Evolutionary conservation across 176 grass and related monocot genomes (phyloP), one percentile per base, ranked within the genome.

Genomic region (Triticum aestivum): DNA sequence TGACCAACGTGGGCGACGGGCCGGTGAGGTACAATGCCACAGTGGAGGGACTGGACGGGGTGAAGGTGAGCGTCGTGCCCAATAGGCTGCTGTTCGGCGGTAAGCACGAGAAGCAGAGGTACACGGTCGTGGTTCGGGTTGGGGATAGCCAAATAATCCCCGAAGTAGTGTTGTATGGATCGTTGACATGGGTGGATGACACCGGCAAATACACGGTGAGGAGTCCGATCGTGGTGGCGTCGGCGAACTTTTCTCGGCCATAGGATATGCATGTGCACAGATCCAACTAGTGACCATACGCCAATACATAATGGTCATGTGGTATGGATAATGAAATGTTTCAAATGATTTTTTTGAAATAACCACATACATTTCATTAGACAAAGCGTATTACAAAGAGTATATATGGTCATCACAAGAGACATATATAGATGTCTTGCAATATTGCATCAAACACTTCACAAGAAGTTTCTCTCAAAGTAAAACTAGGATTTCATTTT

Each of bases 151-250:
- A 84, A 4, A 72, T 69, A 4, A 67, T 84, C 20, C 77, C 54
- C 13, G 84, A 80, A 4, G 52, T 82, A 30, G 87, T 91, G 70
- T 13, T 86, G 35, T 89, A 98, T 69, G 97, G 90, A 5, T 91
- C 97, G 39, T 65, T 98, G 84, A 94, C 73, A 42, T 98, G 97
- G 97, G 76, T 96, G 33, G 92, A 96, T 65, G 85, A 87, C 32
- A 67, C 86, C 35, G 92, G 94, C 21, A 98, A 94, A 52, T 90
- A 98, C 82, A 35, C 59, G 30, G 97, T 96, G 26, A 92, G 93
- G 68, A 98, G 94, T 52, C 90, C 97, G 2, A 96, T 98, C 13
- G 88, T 98, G 1, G 94, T 58, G 20, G 92, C 94, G 33, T 90
- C 92, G 3, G 61, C 77, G 35, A 51, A 5, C 47, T 51, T 51